Percentiles rank a stretch among this genome's conserved stretches.
These are phyloP conservation scores for Elongisporangium senticosum DNA, from an alignment of 352 stramenopile genomes.

Conservation along the genomic window DNA sequence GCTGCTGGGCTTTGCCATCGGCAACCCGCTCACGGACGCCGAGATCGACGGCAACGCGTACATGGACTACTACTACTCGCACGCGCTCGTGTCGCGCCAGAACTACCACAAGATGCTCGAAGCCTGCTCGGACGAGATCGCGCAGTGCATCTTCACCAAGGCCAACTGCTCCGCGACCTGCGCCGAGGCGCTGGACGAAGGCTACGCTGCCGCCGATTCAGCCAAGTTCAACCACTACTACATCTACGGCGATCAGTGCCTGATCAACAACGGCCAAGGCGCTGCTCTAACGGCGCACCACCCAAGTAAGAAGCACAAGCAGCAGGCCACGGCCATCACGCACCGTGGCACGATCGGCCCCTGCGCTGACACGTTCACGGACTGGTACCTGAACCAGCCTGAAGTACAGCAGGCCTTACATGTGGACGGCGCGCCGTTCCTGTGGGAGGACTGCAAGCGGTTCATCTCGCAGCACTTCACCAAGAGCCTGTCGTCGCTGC, in stretches of 20 bases:
- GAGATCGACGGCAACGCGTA: conserved; percentile 59
- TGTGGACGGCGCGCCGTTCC: conserved; percentile 32
- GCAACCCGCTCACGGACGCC: conserved; percentile 69
- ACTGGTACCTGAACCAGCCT: conserved; percentile 38
- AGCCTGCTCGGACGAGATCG: conserved; percentile 45
- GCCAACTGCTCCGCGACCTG: conserved; percentile 42
- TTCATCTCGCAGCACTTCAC: conserved; percentile 40
- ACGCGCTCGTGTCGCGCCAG: conserved; percentile 63
- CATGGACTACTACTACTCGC: conserved; percentile 76
- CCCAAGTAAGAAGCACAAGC: conserved; percentile 18
- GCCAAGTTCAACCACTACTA: conserved; percentile 59
- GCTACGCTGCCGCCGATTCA: conserved; percentile 28
- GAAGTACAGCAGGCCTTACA: conserved; percentile 54
- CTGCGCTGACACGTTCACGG: conserved; percentile 51
- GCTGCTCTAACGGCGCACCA: conserved; percentile 21
- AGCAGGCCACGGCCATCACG: conserved; percentile 22
- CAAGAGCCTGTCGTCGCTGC: conserved; percentile 42
- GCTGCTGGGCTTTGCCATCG: conserved; percentile 66
- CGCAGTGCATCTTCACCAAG: conserved; percentile 54
- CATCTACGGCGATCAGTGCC: conserved; percentile 69
- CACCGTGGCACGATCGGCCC: conserved; percentile 47
- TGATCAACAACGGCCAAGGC: conserved; percentile 40
- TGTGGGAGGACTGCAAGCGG: conserved; percentile 53
- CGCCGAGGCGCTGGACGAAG: conserved; percentile 34
- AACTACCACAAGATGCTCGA: conserved; percentile 50